Evolutionary conservation across 148 eudicot genomes (phyloP).

Genomic region (Amaranthus palmeri): DNA sequence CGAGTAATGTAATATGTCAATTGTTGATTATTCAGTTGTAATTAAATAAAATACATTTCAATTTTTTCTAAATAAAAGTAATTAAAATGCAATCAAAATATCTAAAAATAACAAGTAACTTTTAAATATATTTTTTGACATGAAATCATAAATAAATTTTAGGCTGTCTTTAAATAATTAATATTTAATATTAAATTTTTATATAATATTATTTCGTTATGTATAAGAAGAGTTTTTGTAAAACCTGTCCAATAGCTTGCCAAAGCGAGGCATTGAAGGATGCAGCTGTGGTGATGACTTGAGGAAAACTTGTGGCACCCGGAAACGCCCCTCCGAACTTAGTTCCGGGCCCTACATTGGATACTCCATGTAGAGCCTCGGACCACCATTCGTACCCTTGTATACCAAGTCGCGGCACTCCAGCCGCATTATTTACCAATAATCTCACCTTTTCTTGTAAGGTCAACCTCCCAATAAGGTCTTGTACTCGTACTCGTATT

Average conservation of each 20-base stretch:
- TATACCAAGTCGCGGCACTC: constrained; percentile 69
- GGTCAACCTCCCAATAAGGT: constrained; percentile 63
- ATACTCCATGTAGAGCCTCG: constrained; percentile 92
- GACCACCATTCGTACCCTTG: constrained; percentile 96
- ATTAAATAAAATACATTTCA: no score
- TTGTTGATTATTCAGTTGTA: no score
- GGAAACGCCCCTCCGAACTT: constrained; percentile 61
- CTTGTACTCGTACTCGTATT: constrained; percentile 45
- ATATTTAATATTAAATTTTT: no score
- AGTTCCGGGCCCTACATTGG: constrained; percentile 78
- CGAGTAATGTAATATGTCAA: no score
- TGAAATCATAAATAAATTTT: no score
- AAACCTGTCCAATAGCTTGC: constrained; percentile 82
- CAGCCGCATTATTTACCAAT: constrained; percentile 69
- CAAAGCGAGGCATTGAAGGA: constrained; percentile 72
- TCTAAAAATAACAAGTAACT: no score
- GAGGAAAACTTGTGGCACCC: constrained; percentile 89
- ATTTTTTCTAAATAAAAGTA: no score
- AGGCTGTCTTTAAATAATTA: no score
- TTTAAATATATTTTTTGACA: no score
- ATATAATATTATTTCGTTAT: background rate
- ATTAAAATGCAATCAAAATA: no score
- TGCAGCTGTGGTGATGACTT: constrained; percentile 87
- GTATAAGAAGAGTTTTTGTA: background rate
- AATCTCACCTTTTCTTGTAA: constrained; percentile 61